These are phyloP conservation scores for Aspergillus incahuasiensis DNA, from an alignment of 495 filamentous ascomycete genomes.

Conservation along the genomic window DNA sequence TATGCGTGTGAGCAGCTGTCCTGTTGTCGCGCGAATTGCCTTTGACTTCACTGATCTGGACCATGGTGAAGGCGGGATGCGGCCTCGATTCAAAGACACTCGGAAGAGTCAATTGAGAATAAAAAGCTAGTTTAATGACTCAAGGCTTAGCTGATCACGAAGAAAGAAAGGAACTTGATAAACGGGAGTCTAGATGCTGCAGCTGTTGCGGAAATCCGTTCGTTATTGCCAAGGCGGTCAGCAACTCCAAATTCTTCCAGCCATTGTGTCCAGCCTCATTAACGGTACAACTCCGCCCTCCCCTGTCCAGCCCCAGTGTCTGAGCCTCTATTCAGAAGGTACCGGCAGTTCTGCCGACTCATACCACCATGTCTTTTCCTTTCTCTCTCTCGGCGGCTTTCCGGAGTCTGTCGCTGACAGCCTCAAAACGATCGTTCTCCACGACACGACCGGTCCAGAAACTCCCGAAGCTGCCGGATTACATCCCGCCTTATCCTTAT, in stretches of 20 bases:
- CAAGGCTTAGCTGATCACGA: constrained; percentile 9
- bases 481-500: constrained; percentile 76
- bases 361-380: constrained; percentile 30
- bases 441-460: constrained; percentile 34
- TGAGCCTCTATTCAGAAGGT: constrained; percentile 9
- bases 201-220: constrained; percentile 16
- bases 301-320: constrained; percentile 16
- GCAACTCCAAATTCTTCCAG: constrained; percentile 36
- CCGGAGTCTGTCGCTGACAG: constrained; percentile 38
- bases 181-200: constrained; percentile 2
- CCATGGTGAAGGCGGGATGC: constrained; percentile 55
- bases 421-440: constrained; percentile 41
- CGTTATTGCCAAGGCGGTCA: constrained; percentile 36
- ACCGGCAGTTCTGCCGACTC: constrained; percentile 33
- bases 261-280: background rate
- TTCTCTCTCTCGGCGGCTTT: constrained; percentile 41
- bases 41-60: constrained; percentile 94
- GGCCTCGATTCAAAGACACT: constrained; percentile 25
- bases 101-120: background rate
- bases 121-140: background rate
- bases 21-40: constrained; percentile 91
- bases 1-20: constrained; percentile 94
- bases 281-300: background rate
- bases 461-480: constrained; percentile 32
- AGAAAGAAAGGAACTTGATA: constrained; percentile 13